Base-by-base conservation (phyloP, 2,329 filamentous ascomycete species). In the Pseudogymnoascus sp. region DNA sequence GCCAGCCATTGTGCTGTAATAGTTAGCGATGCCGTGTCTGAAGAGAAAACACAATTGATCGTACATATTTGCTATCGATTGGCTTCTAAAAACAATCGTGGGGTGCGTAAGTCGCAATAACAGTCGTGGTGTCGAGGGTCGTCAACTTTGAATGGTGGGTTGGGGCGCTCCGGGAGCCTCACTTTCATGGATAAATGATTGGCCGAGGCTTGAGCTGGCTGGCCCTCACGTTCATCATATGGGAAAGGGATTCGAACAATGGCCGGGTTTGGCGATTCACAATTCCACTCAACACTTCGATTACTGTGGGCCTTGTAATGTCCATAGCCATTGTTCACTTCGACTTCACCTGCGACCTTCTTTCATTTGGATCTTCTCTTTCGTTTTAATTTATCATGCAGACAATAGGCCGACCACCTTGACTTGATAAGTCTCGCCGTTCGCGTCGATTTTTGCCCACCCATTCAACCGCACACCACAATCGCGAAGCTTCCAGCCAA, bases 391-490 rank as follows among this genome's bases (percentile, higher is more conserved):
- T 55, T 59, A 59, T 39, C 33, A 59, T 59, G 58, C 58, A 59
- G 33, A 59, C 13, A 39, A 59, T 25, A 36, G 33, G 58, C 9
- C 33, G 36, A 59, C 58, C 58, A 59, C 58, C 58, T 39, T 59
- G 58, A 59, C 58, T 59, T 59, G 33, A 59, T 59, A 36, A 39
- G 58, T 36, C 58, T 59, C 58, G 33, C 58, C 45, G 27, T 55
- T 55, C 45, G 45, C 27, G 45, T 55, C 45, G 45, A 55, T 55
- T 55, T 55, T 55, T 27, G 45, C 45, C 45, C 45, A 55, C 45
- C 45, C 45, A 13, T 55, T 55, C 7, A 55, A 55, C 45, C 27
- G 27, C 45, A 55, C 45, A 33, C 45, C 45, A 55, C 45, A 55
- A 55, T 55, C 45, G 45, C 45, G 45, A 55, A 55, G 45, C 27